Conservation (phyloP, 2,329 filamentous ascomycete genomes). For the Colletotrichum lentis region DNA sequence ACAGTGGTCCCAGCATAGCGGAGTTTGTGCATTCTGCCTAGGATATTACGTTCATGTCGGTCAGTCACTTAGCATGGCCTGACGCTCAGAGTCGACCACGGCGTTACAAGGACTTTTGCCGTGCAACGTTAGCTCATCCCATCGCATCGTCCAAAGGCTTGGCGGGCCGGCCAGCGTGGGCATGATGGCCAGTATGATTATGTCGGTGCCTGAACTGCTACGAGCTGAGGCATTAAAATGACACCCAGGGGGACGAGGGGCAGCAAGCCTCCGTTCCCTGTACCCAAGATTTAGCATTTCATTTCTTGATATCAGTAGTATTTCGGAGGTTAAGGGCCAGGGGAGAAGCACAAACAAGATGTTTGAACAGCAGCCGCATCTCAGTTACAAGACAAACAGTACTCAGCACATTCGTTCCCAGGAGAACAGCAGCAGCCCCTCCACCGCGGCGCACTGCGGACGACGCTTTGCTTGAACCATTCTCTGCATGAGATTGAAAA, state of each 20-base stretch:
- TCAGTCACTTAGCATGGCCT: neutral
- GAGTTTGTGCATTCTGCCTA: slow-evolving; percentile 19
- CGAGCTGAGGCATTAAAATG: neutral
- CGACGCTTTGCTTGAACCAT: neutral
- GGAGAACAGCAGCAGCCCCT: neutral
- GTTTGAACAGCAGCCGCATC: neutral
- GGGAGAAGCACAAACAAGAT: no score
- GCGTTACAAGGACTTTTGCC: slow-evolving; percentile 1
- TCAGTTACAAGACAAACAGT: neutral
- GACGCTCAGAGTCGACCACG: neutral
- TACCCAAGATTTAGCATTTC: neutral
- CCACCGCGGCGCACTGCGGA: no score
- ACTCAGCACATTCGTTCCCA: neutral
- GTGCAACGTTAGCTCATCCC: slow-evolving; percentile 15
- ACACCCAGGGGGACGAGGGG: neutral
- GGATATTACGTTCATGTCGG: neutral
- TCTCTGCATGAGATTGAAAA: neutral
- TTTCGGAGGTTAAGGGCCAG: no score
- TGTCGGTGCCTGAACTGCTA: neutral
- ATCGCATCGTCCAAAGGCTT: slow-evolving; percentile 4
- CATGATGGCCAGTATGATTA: slow-evolving; percentile 15
- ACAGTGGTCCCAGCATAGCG: slow-evolving; percentile 10
- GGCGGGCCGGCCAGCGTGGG: slow-evolving; percentile 20
- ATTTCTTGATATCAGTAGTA: neutral
- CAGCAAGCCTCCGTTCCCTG: neutral